Evolutionary conservation across 257 asterid genomes (phyloP), one percentile per base, ranked within the genome.

Genomic region (Verbascum thapsus): DNA sequence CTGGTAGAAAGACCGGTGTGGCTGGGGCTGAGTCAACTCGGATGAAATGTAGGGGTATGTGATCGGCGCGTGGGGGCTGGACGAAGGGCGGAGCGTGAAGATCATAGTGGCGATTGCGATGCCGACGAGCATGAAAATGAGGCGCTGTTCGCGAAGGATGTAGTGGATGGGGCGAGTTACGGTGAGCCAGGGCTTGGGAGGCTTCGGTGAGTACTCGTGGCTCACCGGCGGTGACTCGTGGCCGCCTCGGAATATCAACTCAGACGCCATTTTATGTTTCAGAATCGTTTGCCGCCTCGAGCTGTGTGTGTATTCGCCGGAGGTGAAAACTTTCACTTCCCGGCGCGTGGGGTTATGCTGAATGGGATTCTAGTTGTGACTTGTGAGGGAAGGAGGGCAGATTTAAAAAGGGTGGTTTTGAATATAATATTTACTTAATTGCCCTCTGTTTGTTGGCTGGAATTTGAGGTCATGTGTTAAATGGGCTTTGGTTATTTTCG

Each of bases 221-320:
- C 71, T 67, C 56, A 51, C 67, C 30, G 74, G 74, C 3, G 78
- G 91, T 42, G 94, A 59, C 56, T 91, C 98, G 74, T 85, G 96
- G 61, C 98, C 95, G 34, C 96, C n/a, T n/a, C n/a, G 90, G 78
- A 73, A 91, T 52, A 74, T 88, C 76, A 91, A 70, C 80, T 88
- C 98, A 38, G 98, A 86, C 4, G 74, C 83, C 96, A 88, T 90
- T 45, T 40, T n/a, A n/a, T n/a, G n/a, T n/a, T n/a, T n/a, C n/a
- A n/a, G n/a, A n/a, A n/a, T n/a, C n/a, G n/a, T n/a, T n/a, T n/a
- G n/a, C n/a, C n/a, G n/a, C n/a, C n/a, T n/a, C n/a, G n/a, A 30
- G 40, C 18, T 8, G 4, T 16, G 11, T 3, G 18, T 32, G 54
- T 26, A 26, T 2, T 26, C 5, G 32, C 32, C 32, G 49, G 4